Conservation (phyloP, 768 basidiomycete genomes). For the Mycena albidolilacea region DNA sequence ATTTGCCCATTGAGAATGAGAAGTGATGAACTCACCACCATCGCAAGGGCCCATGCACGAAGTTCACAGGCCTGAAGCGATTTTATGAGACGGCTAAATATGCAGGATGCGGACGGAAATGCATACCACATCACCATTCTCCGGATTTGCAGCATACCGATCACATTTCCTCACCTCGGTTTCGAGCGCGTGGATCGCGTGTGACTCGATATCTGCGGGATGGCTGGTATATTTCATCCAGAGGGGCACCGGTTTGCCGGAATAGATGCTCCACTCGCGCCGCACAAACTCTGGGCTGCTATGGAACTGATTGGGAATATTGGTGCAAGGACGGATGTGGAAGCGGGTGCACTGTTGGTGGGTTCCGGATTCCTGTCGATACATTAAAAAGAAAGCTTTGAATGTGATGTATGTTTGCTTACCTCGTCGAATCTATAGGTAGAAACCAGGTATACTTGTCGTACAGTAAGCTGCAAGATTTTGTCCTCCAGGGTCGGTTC, state of each 20-base stretch:
- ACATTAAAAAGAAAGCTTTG: too few species aligned
- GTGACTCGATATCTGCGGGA: background rate
- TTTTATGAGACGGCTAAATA: too few species aligned
- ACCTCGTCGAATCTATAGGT: too few species aligned
- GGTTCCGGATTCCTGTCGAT: background rate
- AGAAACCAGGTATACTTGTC: too few species aligned
- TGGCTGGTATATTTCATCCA: background rate
- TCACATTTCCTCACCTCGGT: background rate
- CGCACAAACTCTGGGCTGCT: background rate
- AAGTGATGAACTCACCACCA: too few species aligned
- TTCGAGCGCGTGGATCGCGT: background rate
- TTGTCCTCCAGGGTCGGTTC: too few species aligned
- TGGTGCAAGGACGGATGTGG: background rate
- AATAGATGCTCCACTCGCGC: background rate
- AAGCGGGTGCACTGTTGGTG: background rate
- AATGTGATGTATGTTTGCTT: too few species aligned
- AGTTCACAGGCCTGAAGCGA: too few species aligned
- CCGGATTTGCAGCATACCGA: background rate
- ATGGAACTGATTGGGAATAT: background rate
- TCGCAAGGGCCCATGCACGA: too few species aligned
- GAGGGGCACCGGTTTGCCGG: background rate
- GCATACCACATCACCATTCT: background rate
- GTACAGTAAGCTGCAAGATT: too few species aligned
- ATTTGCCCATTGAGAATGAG: too few species aligned
- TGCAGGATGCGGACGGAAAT: background rate